These are phyloP conservation scores for Coelastrella sp. DNA, from an alignment of 139 green algal genomes.

Conservation along the genomic window DNA sequence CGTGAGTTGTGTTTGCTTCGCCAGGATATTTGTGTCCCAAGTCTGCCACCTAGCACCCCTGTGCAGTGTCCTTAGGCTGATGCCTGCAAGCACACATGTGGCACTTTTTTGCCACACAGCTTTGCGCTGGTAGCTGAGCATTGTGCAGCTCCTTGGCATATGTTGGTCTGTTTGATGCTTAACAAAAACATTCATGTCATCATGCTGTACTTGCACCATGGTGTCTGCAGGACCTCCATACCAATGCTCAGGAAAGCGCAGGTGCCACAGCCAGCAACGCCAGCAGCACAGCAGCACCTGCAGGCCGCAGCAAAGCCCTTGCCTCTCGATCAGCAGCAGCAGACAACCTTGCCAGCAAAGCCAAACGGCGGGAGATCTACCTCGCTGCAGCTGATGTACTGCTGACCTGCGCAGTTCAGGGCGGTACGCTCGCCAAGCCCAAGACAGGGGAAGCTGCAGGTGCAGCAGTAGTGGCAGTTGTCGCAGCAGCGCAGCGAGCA, in stretches of 20 bases:
- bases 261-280: not conserved
- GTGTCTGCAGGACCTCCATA: slow-evolving; percentile 17
- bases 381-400: slow-evolving; percentile 38
- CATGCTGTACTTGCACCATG: not conserved
- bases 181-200: not conserved
- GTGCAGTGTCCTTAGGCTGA: too few relatives aligned
- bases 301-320: not conserved
- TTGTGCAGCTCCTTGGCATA: too few relatives aligned
- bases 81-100: too few relatives aligned
- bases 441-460: not conserved
- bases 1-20: not conserved
- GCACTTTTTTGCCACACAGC: too few relatives aligned
- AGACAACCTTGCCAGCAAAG: not conserved
- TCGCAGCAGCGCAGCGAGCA: not conserved
- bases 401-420: slow-evolving; percentile 41
- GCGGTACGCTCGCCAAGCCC: not conserved
- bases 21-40: too few relatives aligned
- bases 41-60: too few relatives aligned
- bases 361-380: not conserved
- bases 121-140: too few relatives aligned
- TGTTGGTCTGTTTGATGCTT: too few relatives aligned
- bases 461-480: not conserved
- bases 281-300: slow-evolving; percentile 1
- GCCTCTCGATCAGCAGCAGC: slow-evolving; percentile 5
- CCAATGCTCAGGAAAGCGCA: slow-evolving; percentile 15